Evolutionary conservation across 805 yeast genomes (phyloP), one percentile per base, ranked within the genome.

Genomic region (Sugiyamaella smithiae): DNA sequence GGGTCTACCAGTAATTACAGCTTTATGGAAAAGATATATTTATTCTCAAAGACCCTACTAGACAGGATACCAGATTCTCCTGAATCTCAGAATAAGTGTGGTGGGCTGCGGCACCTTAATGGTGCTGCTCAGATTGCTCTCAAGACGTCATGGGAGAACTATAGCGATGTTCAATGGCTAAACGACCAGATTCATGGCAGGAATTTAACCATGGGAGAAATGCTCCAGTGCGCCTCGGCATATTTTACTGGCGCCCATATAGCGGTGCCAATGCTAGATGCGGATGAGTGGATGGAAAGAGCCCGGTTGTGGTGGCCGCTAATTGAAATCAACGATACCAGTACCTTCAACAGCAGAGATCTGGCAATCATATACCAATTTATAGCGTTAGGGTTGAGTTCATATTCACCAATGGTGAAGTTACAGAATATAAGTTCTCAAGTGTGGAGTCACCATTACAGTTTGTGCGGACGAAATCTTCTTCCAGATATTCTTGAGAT

Each of bases 1-100:
- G 51, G 51, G 12, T 12, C 36, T 12, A 48, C 32, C 38, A 48
- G 51, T 37, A 48, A 36, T 42, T 23, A 36, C n/a, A 24, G 22
- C 9, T 48, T 48, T 20, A 23, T 48, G 9, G 32, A 36, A 29
- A 48, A 48, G 47, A 19, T 48, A 11, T 48, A 40, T 26, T 19
- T 42, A 5, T 48, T 24, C 19, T 19, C 40, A 9, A 35, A 16
- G 16, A 35, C 38, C 12, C 38, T 35, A n/a, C 38, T 35, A 14
- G 38, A 35, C 19, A 14, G 38, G 7, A 35, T 35, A n/a, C 38
- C 38, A 35, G 20, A 35, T 19, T 35, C 38, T 19, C 38, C 38
- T 4, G 38, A 35, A 9, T 35, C 38, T 35, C 38, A 35, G 38
- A 35, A 35, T 4, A 35, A 14, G 19, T 16, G 20, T 4, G 12